Evolutionary conservation across 352 stramenopile genomes (phyloP).

Genomic region (Elongisporangium senticosum): DNA sequence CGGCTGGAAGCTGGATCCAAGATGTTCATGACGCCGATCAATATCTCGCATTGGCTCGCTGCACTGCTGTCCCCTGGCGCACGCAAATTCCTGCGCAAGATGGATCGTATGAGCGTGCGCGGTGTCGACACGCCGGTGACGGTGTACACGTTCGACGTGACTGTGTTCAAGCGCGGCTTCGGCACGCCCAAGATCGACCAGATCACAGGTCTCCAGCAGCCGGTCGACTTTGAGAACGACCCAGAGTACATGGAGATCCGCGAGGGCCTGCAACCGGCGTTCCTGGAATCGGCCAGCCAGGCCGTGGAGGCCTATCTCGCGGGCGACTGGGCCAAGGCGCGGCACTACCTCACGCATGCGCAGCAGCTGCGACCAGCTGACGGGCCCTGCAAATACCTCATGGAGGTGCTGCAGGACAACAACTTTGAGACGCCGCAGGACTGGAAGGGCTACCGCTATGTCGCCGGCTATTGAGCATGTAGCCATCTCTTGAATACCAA

Average conservation of each 20-base stretch:
- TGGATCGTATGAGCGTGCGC: constrained; percentile 82
- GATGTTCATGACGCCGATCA: constrained; percentile 83
- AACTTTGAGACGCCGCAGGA: constrained; percentile 84
- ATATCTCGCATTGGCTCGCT: constrained; percentile 81
- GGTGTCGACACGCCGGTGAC: constrained; percentile 77
- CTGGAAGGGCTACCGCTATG: constrained; percentile 89
- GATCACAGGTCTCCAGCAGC: constrained; percentile 45
- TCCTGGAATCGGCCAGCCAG: constrained; percentile 58
- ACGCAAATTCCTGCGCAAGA: constrained; percentile 75
- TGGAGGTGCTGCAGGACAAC: constrained; percentile 83
- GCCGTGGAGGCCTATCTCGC: constrained; percentile 73
- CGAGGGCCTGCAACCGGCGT: constrained; percentile 71
- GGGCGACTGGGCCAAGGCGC: constrained; percentile 67
- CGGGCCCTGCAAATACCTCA: constrained; percentile 87
- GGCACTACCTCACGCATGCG: constrained; percentile 67
- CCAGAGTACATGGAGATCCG: constrained; percentile 82
- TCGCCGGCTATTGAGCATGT: constrained; percentile 58
- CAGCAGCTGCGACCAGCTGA: constrained; percentile 79
- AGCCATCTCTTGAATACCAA: not conserved
- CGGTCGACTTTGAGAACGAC: constrained; percentile 81
- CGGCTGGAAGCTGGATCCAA: constrained; percentile 94
- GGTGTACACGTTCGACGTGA: constrained; percentile 87
- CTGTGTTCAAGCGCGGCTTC: constrained; percentile 70
- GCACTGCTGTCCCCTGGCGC: constrained; percentile 58
- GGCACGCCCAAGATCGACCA: constrained; percentile 65